Evolutionary conservation across 1,284 basidiomycete species (phyloP), one percentile per base, ranked within the genome.

Genomic region (Psilocybe mexicana): DNA sequence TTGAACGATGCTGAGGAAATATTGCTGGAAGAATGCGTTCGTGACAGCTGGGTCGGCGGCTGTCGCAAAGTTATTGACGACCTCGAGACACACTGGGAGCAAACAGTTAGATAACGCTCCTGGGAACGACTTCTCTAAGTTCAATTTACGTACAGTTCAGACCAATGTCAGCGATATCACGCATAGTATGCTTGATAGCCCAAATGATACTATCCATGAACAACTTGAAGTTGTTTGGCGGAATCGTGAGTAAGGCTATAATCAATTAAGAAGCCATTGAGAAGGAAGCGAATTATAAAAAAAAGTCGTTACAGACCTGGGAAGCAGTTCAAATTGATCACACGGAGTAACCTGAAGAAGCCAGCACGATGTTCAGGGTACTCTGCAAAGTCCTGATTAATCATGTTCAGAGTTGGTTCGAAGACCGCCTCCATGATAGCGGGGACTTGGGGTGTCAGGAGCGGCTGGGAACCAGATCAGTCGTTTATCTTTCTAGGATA

Each of bases 111-210:
- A 12, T 30, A 14, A 10, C 7, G 66, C 18, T 68, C 62, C 60
- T 49, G 53, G 51, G 50, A 42, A 52, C 55, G 47, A 43, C 52
- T 18, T 18, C 30, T 56, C 25, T 48, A 57, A 54, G 25, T 59
- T 43, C 57, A 28, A 44, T 40, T 14, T 36, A 80, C 90, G 56
- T 74, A 94, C 94, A 73, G 72, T 90, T 94, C 62, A 98, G 73
- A 54, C 96, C 96, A 36, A 89, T 93, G 72, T 99, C 97, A 26
- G 96, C 94, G 66, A 99, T 98, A 75, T 99, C 97, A 55, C 97
- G 88, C 94, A 98, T 97, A 14, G 95, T 98, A 78, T 99, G 97
- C 77, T 99, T 99, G 81, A 99, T 97, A 11, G 95, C 96, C 97
- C 97, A 99, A 54, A 98, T 92, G 64, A 98, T 92, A 65, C 94